Evolutionary conservation across 2,329 filamentous ascomycete genomes (phyloP).

Genomic region (Acrodontium crateriforme): DNA sequence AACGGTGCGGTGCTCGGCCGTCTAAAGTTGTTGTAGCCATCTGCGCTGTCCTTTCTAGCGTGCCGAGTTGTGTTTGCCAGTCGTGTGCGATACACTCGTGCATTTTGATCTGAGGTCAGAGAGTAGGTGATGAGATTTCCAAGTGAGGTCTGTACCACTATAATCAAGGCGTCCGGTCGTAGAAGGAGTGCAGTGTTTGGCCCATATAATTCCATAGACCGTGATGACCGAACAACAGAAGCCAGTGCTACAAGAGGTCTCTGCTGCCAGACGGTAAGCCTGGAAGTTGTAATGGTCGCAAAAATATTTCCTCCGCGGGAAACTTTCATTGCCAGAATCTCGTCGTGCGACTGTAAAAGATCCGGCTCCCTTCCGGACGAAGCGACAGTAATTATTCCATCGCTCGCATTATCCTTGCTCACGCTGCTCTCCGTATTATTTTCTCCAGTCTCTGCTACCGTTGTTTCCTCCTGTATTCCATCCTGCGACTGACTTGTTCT

Average conservation of each 20-base stretch:
- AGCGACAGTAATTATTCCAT: too few species aligned
- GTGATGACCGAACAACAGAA: constrained; percentile 65
- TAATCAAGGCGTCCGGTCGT: constrained; percentile 79
- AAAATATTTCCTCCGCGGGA: constrained; percentile 73
- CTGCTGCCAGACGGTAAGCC: constrained; percentile 91
- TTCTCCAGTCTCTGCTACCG: constrained; percentile 4
- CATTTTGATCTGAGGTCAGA: constrained; percentile 67
- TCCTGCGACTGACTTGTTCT: constrained; percentile 47
- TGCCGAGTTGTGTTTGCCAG: constrained; percentile 41
- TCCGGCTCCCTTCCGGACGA: too few species aligned
- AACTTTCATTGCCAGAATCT: constrained; percentile 60
- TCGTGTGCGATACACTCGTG: constrained; percentile 71
- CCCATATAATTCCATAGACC: constrained; percentile 72
- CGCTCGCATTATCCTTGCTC: too few species aligned
- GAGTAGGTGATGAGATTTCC: constrained; percentile 94
- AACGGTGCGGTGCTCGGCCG: constrained; percentile 10
- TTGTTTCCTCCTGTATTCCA: constrained; percentile 25
- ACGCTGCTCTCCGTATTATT: too few species aligned
- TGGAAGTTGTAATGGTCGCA: constrained; percentile 70
- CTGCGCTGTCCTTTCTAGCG: constrained; percentile 36
- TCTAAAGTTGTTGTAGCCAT: constrained; percentile 18
- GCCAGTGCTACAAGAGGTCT: constrained; percentile 83
- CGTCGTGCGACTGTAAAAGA: too few species aligned
- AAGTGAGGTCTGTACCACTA: constrained; percentile 73
- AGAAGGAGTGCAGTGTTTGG: constrained; percentile 72